A percentile compares a stretch with the other conserved stretches of the same genome.
Conservation (phyloP, 2,329 filamentous ascomycete genomes). For the Trichoderma asperellum region DNA sequence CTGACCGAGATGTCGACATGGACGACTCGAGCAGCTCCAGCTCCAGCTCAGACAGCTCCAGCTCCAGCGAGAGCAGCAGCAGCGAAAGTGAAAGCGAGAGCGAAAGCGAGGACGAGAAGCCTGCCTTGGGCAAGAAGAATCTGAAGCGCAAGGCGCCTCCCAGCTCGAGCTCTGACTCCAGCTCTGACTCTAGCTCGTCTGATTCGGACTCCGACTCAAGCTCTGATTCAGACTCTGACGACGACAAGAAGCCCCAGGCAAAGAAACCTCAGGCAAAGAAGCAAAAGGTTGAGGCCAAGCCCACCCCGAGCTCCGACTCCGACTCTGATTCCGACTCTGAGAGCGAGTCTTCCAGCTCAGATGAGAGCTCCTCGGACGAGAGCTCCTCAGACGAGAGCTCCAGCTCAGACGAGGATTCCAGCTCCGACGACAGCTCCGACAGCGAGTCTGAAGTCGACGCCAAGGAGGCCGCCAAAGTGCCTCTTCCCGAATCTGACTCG, state of each 20-base stretch:
- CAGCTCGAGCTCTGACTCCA: slow-evolving; percentile 34
- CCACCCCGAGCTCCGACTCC: slow-evolving; percentile 25
- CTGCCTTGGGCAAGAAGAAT: slow-evolving; percentile 34
- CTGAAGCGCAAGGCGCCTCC: slow-evolving; percentile 49
- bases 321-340: slow-evolving; percentile 39
- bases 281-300: slow-evolving; percentile 46
- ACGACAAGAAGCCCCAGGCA: slow-evolving; percentile 47
- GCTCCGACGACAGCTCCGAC: slow-evolving; percentile 45
- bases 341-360: slow-evolving; percentile 26
- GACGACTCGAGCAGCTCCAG: slow-evolving; percentile 26
- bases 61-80: slow-evolving; percentile 38
- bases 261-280: slow-evolving; percentile 65
- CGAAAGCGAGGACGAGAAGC: slow-evolving; percentile 30
- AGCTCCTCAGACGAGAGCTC: slow-evolving; percentile 34
- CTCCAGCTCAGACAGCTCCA: slow-evolving; percentile 38
- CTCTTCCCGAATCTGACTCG: slow-evolving; percentile 49
- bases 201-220: background rate
- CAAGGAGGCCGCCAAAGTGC: slow-evolving; percentile 46
- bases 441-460: slow-evolving; percentile 45
- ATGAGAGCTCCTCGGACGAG: slow-evolving; percentile 5
- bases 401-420: slow-evolving; percentile 33
- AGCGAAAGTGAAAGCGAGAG: slow-evolving; percentile 37
- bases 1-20: slow-evolving; percentile 34
- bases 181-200: slow-evolving; percentile 31
- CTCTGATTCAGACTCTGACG: slow-evolving; percentile 50